Evolutionary conservation across 305 asterid species (phyloP).

Genomic region (Fraxinus velutina): DNA sequence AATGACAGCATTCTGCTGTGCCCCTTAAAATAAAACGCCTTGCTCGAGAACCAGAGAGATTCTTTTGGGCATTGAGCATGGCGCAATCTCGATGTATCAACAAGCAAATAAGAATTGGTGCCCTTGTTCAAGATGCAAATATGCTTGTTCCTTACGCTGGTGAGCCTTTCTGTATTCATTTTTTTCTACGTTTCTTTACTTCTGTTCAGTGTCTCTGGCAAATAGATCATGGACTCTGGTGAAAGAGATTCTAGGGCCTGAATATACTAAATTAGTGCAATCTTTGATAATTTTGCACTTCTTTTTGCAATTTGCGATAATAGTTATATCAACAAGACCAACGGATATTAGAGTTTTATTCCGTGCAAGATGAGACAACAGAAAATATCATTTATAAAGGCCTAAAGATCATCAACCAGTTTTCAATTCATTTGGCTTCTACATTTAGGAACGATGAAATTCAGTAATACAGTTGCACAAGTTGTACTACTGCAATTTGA

Average conservation of each 20-base stretch:
- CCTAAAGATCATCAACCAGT: constrained; percentile 9
- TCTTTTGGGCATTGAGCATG: constrained; percentile 87
- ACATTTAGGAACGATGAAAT: neutral
- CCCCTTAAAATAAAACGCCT: constrained; percentile 92
- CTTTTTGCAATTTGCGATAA: neutral
- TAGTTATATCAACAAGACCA: neutral
- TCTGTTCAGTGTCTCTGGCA: constrained; percentile 2
- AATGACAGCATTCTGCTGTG: constrained; percentile 72
- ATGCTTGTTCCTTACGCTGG: constrained; percentile 97
- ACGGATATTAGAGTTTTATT: neutral
- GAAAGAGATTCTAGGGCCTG: constrained; percentile 3
- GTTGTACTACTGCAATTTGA: constrained; percentile 9
- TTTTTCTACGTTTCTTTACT: constrained; percentile 7
- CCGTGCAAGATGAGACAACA: constrained; percentile 4
- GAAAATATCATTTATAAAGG: neutral
- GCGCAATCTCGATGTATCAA: constrained; percentile 80
- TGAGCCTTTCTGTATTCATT: constrained; percentile 38
- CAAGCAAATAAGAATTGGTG: constrained; percentile 80
- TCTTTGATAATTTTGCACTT: constrained; percentile 2
- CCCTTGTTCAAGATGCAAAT: constrained; percentile 81
- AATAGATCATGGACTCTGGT: neutral
- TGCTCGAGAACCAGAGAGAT: constrained; percentile 87
- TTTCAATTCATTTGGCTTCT: constrained; percentile 1
- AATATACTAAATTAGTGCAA: neutral
- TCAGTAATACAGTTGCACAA: constrained; percentile 1